Base-by-base conservation (phyloP, 2,329 filamentous ascomycete species). In the Alternaria ventricosa region DNA sequence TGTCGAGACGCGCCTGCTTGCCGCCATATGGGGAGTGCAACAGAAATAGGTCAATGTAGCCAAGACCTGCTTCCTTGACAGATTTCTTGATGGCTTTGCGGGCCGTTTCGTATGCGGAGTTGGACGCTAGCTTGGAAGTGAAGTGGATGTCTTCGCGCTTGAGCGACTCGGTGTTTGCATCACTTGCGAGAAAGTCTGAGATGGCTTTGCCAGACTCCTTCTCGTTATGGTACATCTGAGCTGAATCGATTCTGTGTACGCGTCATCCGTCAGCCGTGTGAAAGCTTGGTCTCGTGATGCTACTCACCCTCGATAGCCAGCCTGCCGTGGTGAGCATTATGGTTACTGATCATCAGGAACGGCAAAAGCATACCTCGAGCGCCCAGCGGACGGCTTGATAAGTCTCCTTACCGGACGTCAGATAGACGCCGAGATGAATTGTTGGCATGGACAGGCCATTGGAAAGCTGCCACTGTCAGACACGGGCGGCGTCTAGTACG, bases 21-120 rank as follows among this genome's bases (percentile, higher is more conserved):
- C 92, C 92, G 6, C 92, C 92, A 70, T 93, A 93, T 0, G 92
- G 93, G 51, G 89, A 91, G 75, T 96, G 93, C 59, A 96, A 82
- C 11, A 96, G 82, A 77, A 95, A 94, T 47, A 96, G 78, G 73
- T 96, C 92, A 60, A 95, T 88, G 77, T 94, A 94, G 0, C 88
- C 90, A 28, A 94, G 80, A 0, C 88, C 90, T 23, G 87, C 89
- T 60, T 86, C 86, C 50, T 88, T 84, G 5, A 94, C 84, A 28
- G 87, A 90, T 75, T 87, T 77, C 65, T 84, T 87, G 67, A 96
- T 92, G 0, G 90, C 89, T 64, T 81, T 82, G 54, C 89, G 86
- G 23, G 91, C 91, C 4, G 83, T 82, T n/a, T 90, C 86, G 77
- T 94, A 95, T 5, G 86, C 85, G 1, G 84, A 84, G 74, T 89